Evolutionary conservation across 2,329 filamentous ascomycete species (phyloP).

Genomic region (Fusarium haematococcum): DNA sequence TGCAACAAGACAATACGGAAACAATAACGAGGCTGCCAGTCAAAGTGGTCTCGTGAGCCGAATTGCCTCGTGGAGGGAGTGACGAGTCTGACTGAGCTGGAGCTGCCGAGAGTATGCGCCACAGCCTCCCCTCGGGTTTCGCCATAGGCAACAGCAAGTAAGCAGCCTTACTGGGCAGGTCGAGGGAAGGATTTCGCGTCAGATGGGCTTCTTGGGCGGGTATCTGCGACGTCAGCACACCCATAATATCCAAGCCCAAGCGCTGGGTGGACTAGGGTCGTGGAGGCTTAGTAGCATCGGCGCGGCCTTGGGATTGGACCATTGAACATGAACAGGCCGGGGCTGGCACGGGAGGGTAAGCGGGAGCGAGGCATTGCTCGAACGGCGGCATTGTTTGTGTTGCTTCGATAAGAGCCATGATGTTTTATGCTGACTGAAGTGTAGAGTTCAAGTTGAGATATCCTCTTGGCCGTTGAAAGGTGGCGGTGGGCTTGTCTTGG

Average conservation of each 20-base stretch:
- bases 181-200: constrained; percentile 18
- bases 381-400: background rate
- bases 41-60: constrained; percentile 4
- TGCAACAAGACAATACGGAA: constrained; percentile 10
- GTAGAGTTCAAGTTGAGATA: background rate
- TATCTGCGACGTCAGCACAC: constrained; percentile 35
- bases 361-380: constrained; percentile 1
- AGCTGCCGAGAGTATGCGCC: constrained; percentile 1
- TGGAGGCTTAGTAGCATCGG: constrained; percentile 25
- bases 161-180: constrained; percentile 5
- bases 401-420: background rate
- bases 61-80: background rate
- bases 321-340: background rate
- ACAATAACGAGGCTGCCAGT: background rate
- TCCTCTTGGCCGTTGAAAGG: background rate
- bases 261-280: constrained; percentile 17
- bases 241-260: background rate
- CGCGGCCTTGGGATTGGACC: background rate
- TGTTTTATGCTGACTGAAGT: background rate
- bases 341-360: background rate
- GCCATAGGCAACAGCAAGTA: constrained; percentile 24
- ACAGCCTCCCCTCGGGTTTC: constrained; percentile 21
- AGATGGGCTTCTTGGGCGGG: constrained; percentile 15
- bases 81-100: background rate
- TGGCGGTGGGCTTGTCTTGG: background rate